These are phyloP conservation scores for Phytophthora pisi DNA, from an alignment of 352 stramenopile genomes.

Conservation along the genomic window DNA sequence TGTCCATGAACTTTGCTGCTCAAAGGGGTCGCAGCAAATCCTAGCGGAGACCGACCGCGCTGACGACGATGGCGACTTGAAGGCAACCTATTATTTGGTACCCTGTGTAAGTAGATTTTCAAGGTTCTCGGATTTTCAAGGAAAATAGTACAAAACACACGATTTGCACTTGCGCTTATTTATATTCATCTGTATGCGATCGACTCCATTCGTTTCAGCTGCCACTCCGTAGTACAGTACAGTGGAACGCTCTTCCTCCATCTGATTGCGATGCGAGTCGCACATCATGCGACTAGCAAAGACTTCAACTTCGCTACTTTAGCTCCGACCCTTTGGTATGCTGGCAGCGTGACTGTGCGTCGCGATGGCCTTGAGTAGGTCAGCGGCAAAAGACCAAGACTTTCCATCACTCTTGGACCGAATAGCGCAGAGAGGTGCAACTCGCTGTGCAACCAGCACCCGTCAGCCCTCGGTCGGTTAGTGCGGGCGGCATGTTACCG, in stretches of 20 bases:
- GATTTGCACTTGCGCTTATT: no score
- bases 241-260: no score
- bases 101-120: not conserved
- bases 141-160: no score
- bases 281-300: no score
- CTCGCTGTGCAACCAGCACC: conserved; percentile 22
- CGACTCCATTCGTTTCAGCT: no score
- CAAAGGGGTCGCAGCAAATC: conserved; percentile 23
- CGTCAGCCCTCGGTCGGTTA: conserved; percentile 15
- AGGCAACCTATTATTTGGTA: not conserved
- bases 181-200: no score
- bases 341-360: not conserved
- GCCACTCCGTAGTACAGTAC: no score
- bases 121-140: no score
- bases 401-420: conserved; percentile 12
- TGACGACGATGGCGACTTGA: conserved; percentile 32
- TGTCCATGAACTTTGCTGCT: not conserved
- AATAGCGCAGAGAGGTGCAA: conserved; percentile 13
- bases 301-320: no score
- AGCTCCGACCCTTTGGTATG: conserved; percentile 10
- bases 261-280: no score
- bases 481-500: not conserved
- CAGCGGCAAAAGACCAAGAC: conserved; percentile 4
- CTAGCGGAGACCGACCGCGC: conserved; percentile 12
- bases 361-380: not conserved